Conservation (phyloP, 2,329 filamentous ascomycete species). For the Cladophialophora immunda region DNA sequence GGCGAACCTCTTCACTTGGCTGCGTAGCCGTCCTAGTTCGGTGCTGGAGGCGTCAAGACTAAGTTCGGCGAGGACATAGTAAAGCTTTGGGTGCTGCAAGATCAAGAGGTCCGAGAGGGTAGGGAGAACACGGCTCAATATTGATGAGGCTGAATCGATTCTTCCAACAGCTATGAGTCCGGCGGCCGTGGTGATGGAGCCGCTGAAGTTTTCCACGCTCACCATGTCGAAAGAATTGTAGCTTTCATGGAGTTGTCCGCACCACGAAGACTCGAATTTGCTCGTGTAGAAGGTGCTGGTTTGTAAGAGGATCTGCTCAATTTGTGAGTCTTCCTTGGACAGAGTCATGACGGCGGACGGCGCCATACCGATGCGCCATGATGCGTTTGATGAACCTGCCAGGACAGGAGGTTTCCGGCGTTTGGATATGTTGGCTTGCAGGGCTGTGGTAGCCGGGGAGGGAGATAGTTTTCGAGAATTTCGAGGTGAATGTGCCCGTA, state of each 20-base stretch:
- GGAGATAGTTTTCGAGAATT: background rate
- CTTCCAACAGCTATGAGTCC: slow-evolving; percentile 20
- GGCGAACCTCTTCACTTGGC: slow-evolving; percentile 18
- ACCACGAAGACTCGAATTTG: slow-evolving; percentile 27
- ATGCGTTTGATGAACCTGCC: slow-evolving; percentile 12
- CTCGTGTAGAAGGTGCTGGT: slow-evolving; percentile 20
- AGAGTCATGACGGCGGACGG: slow-evolving; percentile 11
- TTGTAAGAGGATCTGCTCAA: slow-evolving; percentile 24
- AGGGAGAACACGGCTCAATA: slow-evolving; percentile 15
- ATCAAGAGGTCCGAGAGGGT: slow-evolving; percentile 17
- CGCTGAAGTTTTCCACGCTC: slow-evolving; percentile 27
- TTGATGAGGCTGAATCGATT: slow-evolving; percentile 26
- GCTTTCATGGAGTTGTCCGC: slow-evolving; percentile 13
- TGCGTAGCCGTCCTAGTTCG: slow-evolving; percentile 23
- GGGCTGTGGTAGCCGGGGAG: background rate
- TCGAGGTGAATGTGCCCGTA: slow-evolving; percentile 13
- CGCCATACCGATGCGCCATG: slow-evolving; percentile 26
- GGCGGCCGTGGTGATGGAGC: slow-evolving; percentile 25
- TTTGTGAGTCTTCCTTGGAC: slow-evolving; percentile 25
- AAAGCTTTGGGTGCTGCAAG: slow-evolving; percentile 25
- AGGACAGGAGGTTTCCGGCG: background rate
- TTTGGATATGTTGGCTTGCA: slow-evolving; percentile 29
- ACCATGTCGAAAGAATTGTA: slow-evolving; percentile 11
- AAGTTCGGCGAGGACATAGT: slow-evolving; percentile 26
- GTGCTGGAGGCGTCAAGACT: slow-evolving; percentile 24